Conservation (phyloP, 225 moss, liverwort and hornwort genomes). For the Bryum argenteum region DNA sequence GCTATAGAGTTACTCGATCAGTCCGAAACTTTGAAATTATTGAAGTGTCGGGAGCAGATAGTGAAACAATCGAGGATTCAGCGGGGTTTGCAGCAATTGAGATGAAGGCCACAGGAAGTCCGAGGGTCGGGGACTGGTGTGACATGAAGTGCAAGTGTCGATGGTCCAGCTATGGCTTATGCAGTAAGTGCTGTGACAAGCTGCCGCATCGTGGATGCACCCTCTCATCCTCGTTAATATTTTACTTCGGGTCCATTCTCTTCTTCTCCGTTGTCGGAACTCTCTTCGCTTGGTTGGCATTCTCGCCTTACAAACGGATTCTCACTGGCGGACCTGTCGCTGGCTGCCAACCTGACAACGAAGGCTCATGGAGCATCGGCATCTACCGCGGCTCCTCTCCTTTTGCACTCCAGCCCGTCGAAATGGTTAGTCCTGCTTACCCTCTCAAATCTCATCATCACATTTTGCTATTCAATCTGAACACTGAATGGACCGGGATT, state of each 20-base stretch:
- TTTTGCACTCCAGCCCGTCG: slow-evolving; percentile 73
- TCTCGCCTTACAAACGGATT: slow-evolving; percentile 76
- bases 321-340: slow-evolving; percentile 29
- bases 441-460: too few species aligned
- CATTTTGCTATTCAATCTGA: background rate
- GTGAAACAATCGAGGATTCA: slow-evolving; percentile 7
- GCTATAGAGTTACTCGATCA: slow-evolving; percentile 17
- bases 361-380: slow-evolving; percentile 96
- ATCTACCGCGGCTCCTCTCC: slow-evolving; percentile 76
- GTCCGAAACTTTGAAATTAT: slow-evolving; percentile 2
- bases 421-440: slow-evolving; percentile 59
- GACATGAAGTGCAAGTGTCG: slow-evolving; percentile 79
- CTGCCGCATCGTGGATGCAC: slow-evolving; percentile 69
- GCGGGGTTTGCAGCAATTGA: slow-evolving; percentile 1
- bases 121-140: slow-evolving; percentile 56
- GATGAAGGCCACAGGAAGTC: slow-evolving; percentile 49
- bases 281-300: slow-evolving; percentile 68
- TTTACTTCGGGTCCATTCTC: slow-evolving; percentile 58
- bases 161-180: slow-evolving; percentile 64
- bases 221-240: slow-evolving; percentile 69
- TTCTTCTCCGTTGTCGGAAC: slow-evolving; percentile 53
- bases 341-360: slow-evolving; percentile 87
- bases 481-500: background rate
- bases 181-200: slow-evolving; percentile 81
- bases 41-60: slow-evolving; percentile 7